phyloP scores from a whole-genome alignment of 305 asterid species.

The Fraxinus latifolia region DNA sequence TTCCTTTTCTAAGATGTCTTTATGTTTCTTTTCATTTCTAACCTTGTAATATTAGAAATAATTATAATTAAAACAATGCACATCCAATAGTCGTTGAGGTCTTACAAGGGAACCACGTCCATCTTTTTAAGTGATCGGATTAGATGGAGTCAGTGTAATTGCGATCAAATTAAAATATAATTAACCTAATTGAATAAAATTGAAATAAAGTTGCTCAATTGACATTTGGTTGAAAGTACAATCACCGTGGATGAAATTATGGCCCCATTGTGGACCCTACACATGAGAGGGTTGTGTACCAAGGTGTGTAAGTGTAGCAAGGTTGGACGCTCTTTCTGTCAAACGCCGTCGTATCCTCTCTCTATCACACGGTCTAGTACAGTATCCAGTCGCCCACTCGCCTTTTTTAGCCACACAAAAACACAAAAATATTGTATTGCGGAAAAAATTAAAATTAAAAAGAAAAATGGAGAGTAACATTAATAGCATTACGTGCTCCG shows the following conservation, averaged over 20 bases:
- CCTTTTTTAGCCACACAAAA: background rate
- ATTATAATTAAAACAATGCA: background rate
- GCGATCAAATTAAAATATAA: background rate
- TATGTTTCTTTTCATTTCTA: background rate
- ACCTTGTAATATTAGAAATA: background rate
- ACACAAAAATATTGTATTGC: background rate
- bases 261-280: no score
- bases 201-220: background rate
- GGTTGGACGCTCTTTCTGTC: background rate
- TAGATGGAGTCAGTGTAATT: background rate
- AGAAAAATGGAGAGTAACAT: background rate
- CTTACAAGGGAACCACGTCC: background rate
- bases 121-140: background rate
- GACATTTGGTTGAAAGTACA: background rate
- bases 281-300: no score
- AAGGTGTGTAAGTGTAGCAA: no score
- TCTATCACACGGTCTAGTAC: background rate
- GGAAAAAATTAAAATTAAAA: background rate
- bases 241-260: background rate
- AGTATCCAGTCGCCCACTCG: background rate
- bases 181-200: background rate
- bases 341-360: background rate
- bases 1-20: background rate
- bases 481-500: constrained; percentile 16
- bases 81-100: background rate